Conservation (phyloP, 441 rosid genomes). For the Gossypium trilobum region DNA sequence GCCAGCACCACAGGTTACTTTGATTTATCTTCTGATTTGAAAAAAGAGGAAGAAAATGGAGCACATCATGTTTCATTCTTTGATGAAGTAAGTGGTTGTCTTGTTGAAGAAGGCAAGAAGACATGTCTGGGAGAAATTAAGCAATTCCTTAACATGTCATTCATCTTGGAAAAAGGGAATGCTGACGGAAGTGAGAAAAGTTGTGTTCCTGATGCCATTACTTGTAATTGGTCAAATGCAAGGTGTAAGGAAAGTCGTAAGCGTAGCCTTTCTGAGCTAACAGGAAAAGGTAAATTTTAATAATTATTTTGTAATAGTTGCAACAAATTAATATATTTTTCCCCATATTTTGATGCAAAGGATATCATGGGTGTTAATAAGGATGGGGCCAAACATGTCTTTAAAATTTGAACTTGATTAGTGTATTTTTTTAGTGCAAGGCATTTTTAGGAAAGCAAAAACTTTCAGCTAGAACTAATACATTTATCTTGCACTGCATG, state of each 20-base stretch:
- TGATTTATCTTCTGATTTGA: constrained; percentile 16
- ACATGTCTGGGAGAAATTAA: constrained; percentile 6
- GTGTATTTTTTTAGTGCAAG: neutral
- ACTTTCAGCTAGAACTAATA: neutral
- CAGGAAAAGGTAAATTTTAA: constrained; percentile 30
- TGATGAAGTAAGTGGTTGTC: constrained; percentile 15
- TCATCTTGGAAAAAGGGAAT: constrained; percentile 18
- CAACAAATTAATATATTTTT: neutral
- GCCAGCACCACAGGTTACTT: constrained; percentile 14
- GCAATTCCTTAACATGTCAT: constrained; percentile 19
- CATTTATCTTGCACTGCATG: neutral
- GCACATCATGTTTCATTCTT: constrained; percentile 9
- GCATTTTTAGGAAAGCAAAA: neutral
- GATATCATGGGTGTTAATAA: neutral
- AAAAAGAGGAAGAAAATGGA: constrained; percentile 11
- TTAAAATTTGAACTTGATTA: neutral
- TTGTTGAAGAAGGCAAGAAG: constrained; percentile 16
- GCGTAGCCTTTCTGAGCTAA: constrained; percentile 43
- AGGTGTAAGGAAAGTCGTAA: constrained; percentile 32
- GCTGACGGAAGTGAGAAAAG: constrained; percentile 11
- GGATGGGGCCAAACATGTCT: neutral
- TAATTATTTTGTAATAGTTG: neutral
- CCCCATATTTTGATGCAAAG: neutral
- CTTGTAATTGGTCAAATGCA: constrained; percentile 18
- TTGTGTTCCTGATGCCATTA: neutral